Evolutionary conservation across 2,329 filamentous ascomycete genomes (phyloP).

Genomic region (Phaeosphaeria sp.): DNA sequence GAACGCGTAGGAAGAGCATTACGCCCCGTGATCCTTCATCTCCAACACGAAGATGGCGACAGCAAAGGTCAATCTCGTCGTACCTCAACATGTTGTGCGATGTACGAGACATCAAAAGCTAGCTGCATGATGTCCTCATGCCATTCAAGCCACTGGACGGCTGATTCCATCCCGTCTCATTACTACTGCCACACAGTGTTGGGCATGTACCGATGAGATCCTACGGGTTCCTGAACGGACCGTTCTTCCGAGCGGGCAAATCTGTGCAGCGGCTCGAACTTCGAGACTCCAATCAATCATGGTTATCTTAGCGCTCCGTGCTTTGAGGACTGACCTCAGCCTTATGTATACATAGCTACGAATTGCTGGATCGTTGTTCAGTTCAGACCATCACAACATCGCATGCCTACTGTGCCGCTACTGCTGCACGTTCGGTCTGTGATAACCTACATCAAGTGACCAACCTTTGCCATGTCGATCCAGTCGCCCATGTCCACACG

Average conservation of each 20-base stretch:
- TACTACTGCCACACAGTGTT: not conserved
- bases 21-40: not conserved
- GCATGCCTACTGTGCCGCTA: not conserved
- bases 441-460: not conserved
- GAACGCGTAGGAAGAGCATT: not conserved
- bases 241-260: not conserved
- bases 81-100: not conserved
- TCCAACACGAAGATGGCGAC: not conserved
- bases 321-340: not conserved
- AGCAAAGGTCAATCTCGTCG: not conserved
- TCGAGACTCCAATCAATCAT: not conserved
- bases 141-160: not conserved
- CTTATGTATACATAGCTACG: not conserved
- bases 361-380: not conserved
- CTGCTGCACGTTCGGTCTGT: not conserved
- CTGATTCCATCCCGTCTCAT: not conserved
- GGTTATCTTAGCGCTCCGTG: not conserved
- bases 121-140: not conserved
- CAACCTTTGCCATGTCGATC: not conserved
- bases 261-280: not conserved
- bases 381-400: not conserved
- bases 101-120: not conserved
- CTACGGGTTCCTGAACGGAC: no score
- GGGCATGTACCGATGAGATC: not conserved
- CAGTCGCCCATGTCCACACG: not conserved